phyloP scores from a whole-genome alignment of 2,329 filamentous ascomycete species.

The Stachybotrys echinatus region DNA sequence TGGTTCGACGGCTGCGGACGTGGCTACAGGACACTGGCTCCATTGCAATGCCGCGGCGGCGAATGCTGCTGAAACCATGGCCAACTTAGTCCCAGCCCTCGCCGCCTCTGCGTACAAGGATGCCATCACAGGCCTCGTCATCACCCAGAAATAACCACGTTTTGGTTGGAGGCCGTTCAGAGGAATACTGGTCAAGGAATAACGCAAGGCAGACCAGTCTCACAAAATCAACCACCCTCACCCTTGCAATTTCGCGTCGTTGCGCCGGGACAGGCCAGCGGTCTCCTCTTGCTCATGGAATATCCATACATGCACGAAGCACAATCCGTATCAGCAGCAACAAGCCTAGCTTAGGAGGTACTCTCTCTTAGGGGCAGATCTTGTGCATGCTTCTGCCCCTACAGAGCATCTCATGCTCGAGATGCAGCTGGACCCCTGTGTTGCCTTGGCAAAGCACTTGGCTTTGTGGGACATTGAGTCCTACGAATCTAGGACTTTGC shows the following conservation, averaged over 20 bases:
- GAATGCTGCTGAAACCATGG: too few relatives aligned
- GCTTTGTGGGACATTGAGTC: not conserved
- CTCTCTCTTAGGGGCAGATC: too few relatives aligned
- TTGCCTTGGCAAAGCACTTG: not conserved
- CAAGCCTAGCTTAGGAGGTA: too few relatives aligned
- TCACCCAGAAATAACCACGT: not conserved
- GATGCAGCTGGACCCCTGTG: not conserved
- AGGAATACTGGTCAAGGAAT: not conserved
- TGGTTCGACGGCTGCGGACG: not conserved
- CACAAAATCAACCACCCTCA: too few relatives aligned
- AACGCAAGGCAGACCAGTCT: not conserved
- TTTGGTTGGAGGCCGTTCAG: too few relatives aligned
- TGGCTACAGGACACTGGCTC: not conserved
- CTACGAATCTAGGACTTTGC: not conserved
- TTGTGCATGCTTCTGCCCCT: not conserved
- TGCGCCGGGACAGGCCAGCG: not conserved
- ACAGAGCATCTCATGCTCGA: not conserved
- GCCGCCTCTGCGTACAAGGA: not conserved
- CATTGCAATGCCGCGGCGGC: too few relatives aligned
- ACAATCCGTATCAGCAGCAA: not conserved
- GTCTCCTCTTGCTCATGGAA: not conserved
- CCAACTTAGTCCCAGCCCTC: not conserved
- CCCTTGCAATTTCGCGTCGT: too few relatives aligned
- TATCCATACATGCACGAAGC: not conserved
- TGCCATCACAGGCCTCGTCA: not conserved